Evolutionary conservation across 2,329 filamentous ascomycete species (phyloP).

Genomic region (Aspergillus sp.): DNA sequence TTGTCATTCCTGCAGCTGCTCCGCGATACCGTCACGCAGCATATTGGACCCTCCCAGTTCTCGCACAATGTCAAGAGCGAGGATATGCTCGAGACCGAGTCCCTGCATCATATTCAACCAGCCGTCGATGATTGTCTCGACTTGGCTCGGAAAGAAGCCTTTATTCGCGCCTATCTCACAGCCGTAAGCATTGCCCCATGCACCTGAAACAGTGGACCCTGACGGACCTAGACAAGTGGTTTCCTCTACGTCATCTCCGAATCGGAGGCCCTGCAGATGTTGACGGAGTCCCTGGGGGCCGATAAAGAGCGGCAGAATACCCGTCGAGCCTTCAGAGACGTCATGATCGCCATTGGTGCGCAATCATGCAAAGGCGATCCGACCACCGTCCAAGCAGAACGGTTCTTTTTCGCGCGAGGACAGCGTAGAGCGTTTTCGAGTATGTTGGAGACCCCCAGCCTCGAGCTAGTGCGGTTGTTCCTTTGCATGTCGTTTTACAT

Average conservation of each 20-base stretch:
- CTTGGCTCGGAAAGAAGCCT: slow-evolving; percentile 25
- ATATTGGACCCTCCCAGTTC: slow-evolving; percentile 50
- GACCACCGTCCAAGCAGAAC: slow-evolving; percentile 26
- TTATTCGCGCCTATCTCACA: slow-evolving; percentile 25
- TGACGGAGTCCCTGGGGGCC: slow-evolving; percentile 3
- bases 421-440: slow-evolving; percentile 44
- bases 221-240: slow-evolving; percentile 31
- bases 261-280: slow-evolving; percentile 25
- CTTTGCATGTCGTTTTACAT: slow-evolving; percentile 55
- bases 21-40: slow-evolving; percentile 40
- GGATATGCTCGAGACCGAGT: slow-evolving; percentile 48
- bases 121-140: slow-evolving; percentile 26
- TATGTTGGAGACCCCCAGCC: slow-evolving; percentile 49
- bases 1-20: slow-evolving; percentile 53
- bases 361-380: slow-evolving; percentile 37
- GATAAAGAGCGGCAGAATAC: slow-evolving; percentile 17
- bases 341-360: slow-evolving; percentile 49
- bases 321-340: slow-evolving; percentile 30
- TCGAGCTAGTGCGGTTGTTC: slow-evolving; percentile 48
- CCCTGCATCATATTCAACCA: slow-evolving; percentile 26
- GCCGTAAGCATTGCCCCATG: slow-evolving; percentile 13
- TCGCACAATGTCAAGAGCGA: slow-evolving; percentile 47
- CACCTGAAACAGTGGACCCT: no score
- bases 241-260: slow-evolving; percentile 27
- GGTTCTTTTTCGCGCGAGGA: slow-evolving; percentile 43